Evolutionary conservation across 2,329 filamentous ascomycete species (phyloP), one percentile per base, ranked within the genome.

Genomic region (Aspergillus sp.): DNA sequence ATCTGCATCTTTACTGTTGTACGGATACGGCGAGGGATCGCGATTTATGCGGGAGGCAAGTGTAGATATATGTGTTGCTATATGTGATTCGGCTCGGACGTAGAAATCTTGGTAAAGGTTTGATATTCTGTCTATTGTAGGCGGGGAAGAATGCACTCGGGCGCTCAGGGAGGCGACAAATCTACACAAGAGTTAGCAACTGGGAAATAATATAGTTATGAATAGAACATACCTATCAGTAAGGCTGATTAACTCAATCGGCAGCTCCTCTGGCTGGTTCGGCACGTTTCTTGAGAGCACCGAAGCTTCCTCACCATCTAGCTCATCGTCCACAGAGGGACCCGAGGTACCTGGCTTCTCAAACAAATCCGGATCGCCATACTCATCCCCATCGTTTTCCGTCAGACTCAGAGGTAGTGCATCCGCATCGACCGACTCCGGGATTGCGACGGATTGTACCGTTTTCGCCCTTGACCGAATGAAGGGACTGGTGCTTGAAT

Each of bases 71-170:
- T 98, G 93, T 1, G 91, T 96, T 53, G 86, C 85, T 58, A 98
- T 93, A 66, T 95, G 90, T 2, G 86, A 83, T 11, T 91, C 89
- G 21, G 93, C 91, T 56, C 87, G 84, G 43, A 84, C 79, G 71
- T 99, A 99, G 73, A 98, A 99, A 57, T 96, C 91, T 75, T 99
- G 95, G 71, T 98, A 98, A 53, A 95, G 82, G n/a, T 85, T 83
- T 8, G 92, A 89, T 15, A 98, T 82, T 61, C 85, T 88, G 48
- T 96, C 91, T 69, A 96, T 89, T 46, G 85, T 90, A 1, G 95
- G 88, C 5, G 95, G 95, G 5, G 86, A 87, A 2, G 90, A 85
- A 68, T 97, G 90, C 33, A 96, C 88, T 79, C 90, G 96, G 66
- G 91, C 91, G 48, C 87, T 90, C 24, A 99, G 79, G 6, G 91